Conservation (phyloP, 2,329 filamentous ascomycete genomes). For the Calonectria ilicicola region DNA sequence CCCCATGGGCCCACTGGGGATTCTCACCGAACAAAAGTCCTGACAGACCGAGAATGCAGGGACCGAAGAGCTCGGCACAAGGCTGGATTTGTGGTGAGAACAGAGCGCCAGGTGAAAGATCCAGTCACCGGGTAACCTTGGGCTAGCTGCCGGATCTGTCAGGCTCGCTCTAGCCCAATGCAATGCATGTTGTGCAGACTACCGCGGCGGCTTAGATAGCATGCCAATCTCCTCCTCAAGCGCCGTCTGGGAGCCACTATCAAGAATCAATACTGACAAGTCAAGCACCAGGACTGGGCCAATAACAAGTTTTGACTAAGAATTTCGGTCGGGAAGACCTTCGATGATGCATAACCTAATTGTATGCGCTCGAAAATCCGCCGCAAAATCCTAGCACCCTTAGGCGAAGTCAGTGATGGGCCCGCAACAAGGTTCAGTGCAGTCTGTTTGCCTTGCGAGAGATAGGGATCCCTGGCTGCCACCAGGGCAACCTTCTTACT, state of each 20-base stretch:
- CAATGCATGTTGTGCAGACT: background rate
- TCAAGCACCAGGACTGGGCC: background rate
- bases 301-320: background rate
- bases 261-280: background rate
- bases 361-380: conserved; percentile 10
- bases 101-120: conserved; percentile 3
- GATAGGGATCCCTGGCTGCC: conserved; percentile 23
- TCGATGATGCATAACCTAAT: conserved; percentile 12
- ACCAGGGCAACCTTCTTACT: conserved; percentile 24
- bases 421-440: conserved; percentile 35
- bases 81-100: conserved; percentile 19
- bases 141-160: conserved; percentile 3
- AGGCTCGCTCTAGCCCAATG: background rate
- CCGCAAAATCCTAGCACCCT: conserved; percentile 16
- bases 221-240: background rate
- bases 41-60: conserved; percentile 31
- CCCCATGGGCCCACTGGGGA: conserved; percentile 34
- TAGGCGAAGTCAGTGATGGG: conserved; percentile 40
- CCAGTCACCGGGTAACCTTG: background rate
- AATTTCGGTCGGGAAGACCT: background rate
- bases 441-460: conserved; percentile 11
- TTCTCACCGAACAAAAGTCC: conserved; percentile 32
- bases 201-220: background rate
- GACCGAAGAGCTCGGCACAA: conserved; percentile 10
- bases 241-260: background rate